Base-by-base conservation (phyloP, 1,284 basidiomycete genomes). In the Ustilago loliicola region DNA sequence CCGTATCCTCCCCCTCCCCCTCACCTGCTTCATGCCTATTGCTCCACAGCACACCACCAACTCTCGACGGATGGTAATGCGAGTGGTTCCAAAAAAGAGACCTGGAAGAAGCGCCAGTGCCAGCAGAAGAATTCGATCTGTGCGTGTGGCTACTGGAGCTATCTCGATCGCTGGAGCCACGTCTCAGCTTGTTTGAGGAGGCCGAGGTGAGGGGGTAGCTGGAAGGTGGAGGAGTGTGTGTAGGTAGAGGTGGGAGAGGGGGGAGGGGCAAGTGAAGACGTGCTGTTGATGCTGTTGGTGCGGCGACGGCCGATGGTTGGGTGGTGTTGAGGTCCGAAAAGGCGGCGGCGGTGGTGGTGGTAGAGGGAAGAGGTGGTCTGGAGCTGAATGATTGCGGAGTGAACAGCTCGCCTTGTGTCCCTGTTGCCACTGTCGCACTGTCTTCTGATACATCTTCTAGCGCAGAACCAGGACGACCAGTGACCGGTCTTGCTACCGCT, bases 351-450 rank as follows among this genome's bases (percentile, higher is more conserved):
- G n/a, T n/a, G n/a, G n/a, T n/a, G n/a, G 19, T 5, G n/a, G 23
- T 48, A 21, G 21, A 25, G 23, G 45, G 5, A 50, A 27, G 15
- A 34, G 51, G n/a, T 10, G 38, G 23, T 42, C 57, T 66, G 36
- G 45, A 34, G 34, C 65, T 52, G 65, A 73, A 73, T 13, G 65
- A 63, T 55, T 73, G 61, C 1, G 71, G 71, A 1, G 71, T 67
- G 51, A 67, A 73, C 15, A 73, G 36, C n/a, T n/a, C n/a, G n/a
- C n/a, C n/a, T n/a, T n/a, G n/a, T n/a, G n/a, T n/a, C n/a, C n/a
- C n/a, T n/a, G n/a, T n/a, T n/a, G n/a, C n/a, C n/a, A n/a, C n/a
- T n/a, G n/a, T n/a, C n/a, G n/a, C n/a, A n/a, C n/a, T n/a, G n/a
- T n/a, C n/a, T 21, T 27, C 53, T 13, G 29, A 17, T 10, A 36